These are phyloP conservation scores for Poa annua DNA, from an alignment of 176 grass and related monocot genomes.

Conservation along the genomic window DNA sequence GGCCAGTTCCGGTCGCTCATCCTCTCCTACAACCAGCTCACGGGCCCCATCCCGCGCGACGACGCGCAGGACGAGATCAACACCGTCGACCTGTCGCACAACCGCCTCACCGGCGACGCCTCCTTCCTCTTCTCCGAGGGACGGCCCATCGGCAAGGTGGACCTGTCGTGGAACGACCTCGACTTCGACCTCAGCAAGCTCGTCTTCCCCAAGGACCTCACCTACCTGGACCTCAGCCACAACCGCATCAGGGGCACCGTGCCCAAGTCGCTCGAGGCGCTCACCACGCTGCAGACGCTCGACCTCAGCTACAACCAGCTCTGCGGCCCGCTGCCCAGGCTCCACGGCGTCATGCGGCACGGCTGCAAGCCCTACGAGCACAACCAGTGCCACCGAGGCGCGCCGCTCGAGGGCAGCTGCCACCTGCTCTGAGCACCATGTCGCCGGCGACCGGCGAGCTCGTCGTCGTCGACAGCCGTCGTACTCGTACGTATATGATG, in stretches of 20 bases:
- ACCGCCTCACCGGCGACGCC: slow-evolving; percentile 62
- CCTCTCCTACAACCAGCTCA: slow-evolving; percentile 67
- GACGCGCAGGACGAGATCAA: slow-evolving; percentile 61
- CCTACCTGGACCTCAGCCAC: slow-evolving; percentile 77
- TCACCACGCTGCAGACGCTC: slow-evolving; percentile 54
- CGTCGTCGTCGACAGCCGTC: background rate
- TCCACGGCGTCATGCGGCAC: slow-evolving; percentile 49
- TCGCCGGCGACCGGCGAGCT: background rate
- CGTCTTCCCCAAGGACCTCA: slow-evolving; percentile 59
- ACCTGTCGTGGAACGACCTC: slow-evolving; percentile 81
- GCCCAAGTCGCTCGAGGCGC: slow-evolving; percentile 50
- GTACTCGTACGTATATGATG: background rate
- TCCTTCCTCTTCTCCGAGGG: slow-evolving; percentile 58
- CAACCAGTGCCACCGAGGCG: slow-evolving; percentile 62
- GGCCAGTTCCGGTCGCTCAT: slow-evolving; percentile 50
- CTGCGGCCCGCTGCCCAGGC: slow-evolving; percentile 61
- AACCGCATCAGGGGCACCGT: slow-evolving; percentile 67
- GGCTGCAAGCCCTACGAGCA: slow-evolving; percentile 56
- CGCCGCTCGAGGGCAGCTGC: slow-evolving; percentile 55
- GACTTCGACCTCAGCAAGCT: slow-evolving; percentile 66
- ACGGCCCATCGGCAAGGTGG: slow-evolving; percentile 57
- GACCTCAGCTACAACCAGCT: slow-evolving; percentile 77
- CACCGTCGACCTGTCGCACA: slow-evolving; percentile 71
- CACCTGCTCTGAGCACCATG: slow-evolving; percentile 26
- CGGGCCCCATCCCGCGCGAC: slow-evolving; percentile 60